phyloP scores from a whole-genome alignment of 768 basidiomycete species.

The Tulasnella sp. region DNA sequence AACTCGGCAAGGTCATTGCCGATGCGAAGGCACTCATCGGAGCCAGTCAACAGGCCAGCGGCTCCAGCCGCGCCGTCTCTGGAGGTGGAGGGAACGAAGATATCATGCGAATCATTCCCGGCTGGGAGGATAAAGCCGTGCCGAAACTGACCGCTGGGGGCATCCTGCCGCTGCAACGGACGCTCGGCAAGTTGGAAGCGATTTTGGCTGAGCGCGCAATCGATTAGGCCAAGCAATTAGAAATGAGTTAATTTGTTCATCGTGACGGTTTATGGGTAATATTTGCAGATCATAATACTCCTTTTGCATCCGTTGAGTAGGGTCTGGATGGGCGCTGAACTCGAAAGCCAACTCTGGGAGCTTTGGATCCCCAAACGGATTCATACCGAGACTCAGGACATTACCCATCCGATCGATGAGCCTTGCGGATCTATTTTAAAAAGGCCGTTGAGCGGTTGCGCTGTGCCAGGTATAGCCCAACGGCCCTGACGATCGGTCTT shows the following conservation, averaged over 20 bases:
- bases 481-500: background rate
- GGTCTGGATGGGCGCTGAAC: background rate
- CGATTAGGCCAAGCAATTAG: background rate
- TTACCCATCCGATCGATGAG: background rate
- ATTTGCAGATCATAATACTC: background rate
- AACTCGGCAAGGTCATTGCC: slow-evolving; percentile 54
- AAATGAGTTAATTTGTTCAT: background rate
- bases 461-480: background rate
- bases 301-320: background rate
- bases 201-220: background rate
- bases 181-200: slow-evolving; percentile 50
- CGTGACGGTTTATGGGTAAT: background rate
- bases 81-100: slow-evolving; percentile 21
- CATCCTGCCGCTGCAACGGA: slow-evolving; percentile 66
- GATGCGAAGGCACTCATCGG: slow-evolving; percentile 53
- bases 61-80: background rate
- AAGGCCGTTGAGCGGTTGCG: background rate
- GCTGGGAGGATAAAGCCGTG: slow-evolving; percentile 42
- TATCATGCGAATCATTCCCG: slow-evolving; percentile 27
- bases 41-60: slow-evolving; percentile 10
- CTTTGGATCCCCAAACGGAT: background rate
- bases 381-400: too few species aligned
- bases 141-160: slow-evolving; percentile 71
- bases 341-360: background rate
- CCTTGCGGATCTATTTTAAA: background rate